Conservation (phyloP, 768 basidiomycete species). For the Amyloporia xantha region DNA sequence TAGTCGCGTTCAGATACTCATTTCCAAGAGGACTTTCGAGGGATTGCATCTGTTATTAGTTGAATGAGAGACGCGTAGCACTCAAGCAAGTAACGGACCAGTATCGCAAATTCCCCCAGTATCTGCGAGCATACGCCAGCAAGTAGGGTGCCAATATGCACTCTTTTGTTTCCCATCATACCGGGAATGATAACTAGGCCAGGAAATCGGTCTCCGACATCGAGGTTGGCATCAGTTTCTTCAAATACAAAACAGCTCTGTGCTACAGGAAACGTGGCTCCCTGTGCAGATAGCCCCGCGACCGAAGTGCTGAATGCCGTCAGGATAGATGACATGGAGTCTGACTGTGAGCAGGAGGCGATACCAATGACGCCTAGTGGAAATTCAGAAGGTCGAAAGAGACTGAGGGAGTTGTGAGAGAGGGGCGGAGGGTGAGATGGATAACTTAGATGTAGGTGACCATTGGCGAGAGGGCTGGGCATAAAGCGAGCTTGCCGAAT, state of each 20-base stretch:
- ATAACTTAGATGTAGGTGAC: slow-evolving; percentile 76
- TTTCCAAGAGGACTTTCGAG: slow-evolving; percentile 82
- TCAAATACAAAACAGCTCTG: slow-evolving; percentile 85
- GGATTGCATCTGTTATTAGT: slow-evolving; percentile 50
- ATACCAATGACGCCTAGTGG: slow-evolving; percentile 88
- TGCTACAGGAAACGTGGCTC: slow-evolving; percentile 69
- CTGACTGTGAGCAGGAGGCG: slow-evolving; percentile 55
- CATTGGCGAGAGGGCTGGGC: slow-evolving; percentile 68
- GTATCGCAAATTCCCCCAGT: slow-evolving; percentile 73
- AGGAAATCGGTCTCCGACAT: slow-evolving; percentile 47
- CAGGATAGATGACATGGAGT: slow-evolving; percentile 46
- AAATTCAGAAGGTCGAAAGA: slow-evolving; percentile 76
- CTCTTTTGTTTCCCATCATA: slow-evolving; percentile 80
- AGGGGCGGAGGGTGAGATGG: slow-evolving; percentile 67
- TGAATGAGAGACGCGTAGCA: neutral
- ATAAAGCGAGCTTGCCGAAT: slow-evolving; percentile 66
- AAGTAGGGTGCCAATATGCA: slow-evolving; percentile 83
- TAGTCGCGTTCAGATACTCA: slow-evolving; percentile 69
- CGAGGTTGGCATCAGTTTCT: slow-evolving; percentile 50
- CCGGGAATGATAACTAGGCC: slow-evolving; percentile 76
- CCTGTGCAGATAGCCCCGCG: slow-evolving; percentile 58
- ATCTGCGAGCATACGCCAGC: slow-evolving; percentile 87
- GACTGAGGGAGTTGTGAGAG: slow-evolving; percentile 58
- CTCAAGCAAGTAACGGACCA: slow-evolving; percentile 46
- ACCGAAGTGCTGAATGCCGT: slow-evolving; percentile 63